Evolutionary conservation across 768 basidiomycete species (phyloP).

Genomic region (Hypsizygus marmoreus): DNA sequence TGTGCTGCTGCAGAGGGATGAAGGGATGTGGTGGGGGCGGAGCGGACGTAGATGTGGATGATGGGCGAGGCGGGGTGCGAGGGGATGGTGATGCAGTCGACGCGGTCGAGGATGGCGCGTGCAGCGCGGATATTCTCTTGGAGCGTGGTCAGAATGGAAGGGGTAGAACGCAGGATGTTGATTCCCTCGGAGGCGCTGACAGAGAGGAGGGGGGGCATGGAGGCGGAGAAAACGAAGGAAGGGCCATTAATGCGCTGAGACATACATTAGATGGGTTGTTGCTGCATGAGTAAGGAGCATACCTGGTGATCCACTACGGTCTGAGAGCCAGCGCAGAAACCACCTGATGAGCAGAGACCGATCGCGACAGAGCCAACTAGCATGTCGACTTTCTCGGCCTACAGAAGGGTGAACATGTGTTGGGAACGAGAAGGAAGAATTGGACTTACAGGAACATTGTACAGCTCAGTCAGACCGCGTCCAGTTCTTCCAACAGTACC

Average conservation of each 20-base stretch:
- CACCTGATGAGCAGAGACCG: slow-evolving; percentile 81
- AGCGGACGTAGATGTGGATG: slow-evolving; percentile 77
- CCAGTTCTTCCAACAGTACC: slow-evolving; percentile 92
- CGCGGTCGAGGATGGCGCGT: slow-evolving; percentile 77
- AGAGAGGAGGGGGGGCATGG: slow-evolving; percentile 87
- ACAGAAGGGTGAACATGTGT: not conserved
- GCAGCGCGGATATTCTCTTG: slow-evolving; percentile 81
- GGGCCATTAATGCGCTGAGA: slow-evolving; percentile 90
- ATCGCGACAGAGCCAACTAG: slow-evolving; percentile 89
- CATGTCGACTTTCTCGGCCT: slow-evolving; percentile 93
- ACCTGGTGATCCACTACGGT: slow-evolving; percentile 90
- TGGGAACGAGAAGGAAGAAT: not conserved
- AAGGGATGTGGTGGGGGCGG: slow-evolving; percentile 25
- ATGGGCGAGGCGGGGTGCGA: slow-evolving; percentile 86
- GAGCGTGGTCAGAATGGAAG: slow-evolving; percentile 72
- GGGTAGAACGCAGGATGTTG: slow-evolving; percentile 72
- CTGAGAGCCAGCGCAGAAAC: slow-evolving; percentile 91
- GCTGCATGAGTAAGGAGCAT: slow-evolving; percentile 7
- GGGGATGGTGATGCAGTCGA: slow-evolving; percentile 81
- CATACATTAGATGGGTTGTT: not conserved
- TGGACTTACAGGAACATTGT: slow-evolving; percentile 80
- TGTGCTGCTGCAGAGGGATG: slow-evolving; percentile 25
- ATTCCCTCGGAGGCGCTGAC: slow-evolving; percentile 88
- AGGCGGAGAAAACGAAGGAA: slow-evolving; percentile 94
- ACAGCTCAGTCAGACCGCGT: slow-evolving; percentile 92